These are phyloP conservation scores for Brassica cretica DNA, from an alignment of 345 rosid species.

Conservation along the genomic window DNA sequence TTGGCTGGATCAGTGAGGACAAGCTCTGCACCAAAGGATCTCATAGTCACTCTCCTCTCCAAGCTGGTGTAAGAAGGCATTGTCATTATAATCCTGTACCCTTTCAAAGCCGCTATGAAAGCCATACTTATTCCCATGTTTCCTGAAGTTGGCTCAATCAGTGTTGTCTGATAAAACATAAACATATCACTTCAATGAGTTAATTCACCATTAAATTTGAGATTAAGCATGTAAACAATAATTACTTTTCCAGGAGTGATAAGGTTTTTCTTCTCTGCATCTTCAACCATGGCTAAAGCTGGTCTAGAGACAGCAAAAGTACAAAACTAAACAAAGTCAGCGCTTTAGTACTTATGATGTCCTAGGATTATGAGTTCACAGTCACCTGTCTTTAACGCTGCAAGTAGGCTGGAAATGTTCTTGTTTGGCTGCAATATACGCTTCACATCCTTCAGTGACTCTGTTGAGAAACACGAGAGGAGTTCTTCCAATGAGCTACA, in stretches of 20 bases:
- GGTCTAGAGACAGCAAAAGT: constrained; percentile 50
- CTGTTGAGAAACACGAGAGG: constrained; percentile 82
- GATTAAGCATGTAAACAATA: neutral
- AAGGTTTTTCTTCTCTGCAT: constrained; percentile 75
- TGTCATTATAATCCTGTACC: neutral
- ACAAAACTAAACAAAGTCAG: constrained; percentile 6
- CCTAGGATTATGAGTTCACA: neutral
- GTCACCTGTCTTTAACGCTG: constrained; percentile 93
- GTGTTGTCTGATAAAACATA: neutral
- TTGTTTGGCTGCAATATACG: constrained; percentile 84
- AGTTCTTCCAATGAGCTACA: constrained; percentile 82
- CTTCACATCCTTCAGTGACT: constrained; percentile 90
- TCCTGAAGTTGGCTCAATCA: neutral
- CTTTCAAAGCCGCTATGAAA: neutral
- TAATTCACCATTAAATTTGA: neutral
- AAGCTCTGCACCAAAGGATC: constrained; percentile 89
- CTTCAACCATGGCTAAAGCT: constrained; percentile 68
- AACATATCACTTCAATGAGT: neutral
- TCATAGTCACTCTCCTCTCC: constrained; percentile 90
- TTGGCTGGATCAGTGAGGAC: constrained; percentile 84
- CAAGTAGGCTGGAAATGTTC: constrained; percentile 94
- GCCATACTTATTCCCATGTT: neutral
- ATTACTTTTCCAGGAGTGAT: constrained; percentile 78
- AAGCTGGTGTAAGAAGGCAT: neutral
- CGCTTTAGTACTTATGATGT: neutral